phyloP scores from a whole-genome alignment of 805 yeast species.

The Schwanniomyces yamadae region DNA sequence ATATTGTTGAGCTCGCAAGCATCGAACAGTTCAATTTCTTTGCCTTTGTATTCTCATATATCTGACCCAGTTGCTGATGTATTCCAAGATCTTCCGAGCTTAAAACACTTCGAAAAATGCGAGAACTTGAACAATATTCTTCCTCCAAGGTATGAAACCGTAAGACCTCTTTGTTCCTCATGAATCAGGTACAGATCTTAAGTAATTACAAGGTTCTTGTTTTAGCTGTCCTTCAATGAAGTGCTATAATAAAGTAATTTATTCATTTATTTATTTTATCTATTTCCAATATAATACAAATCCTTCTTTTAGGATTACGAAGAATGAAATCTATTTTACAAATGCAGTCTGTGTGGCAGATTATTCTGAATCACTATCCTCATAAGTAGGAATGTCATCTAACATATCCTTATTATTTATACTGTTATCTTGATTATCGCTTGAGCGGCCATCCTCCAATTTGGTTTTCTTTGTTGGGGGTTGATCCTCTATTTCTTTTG shows the following conservation, averaged over 20 bases:
- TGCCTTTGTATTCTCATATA: constrained; percentile 11
- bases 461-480: constrained; percentile 12
- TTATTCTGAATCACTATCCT: constrained; percentile 36
- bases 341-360: not conserved
- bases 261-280: too few relatives aligned
- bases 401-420: constrained; percentile 17
- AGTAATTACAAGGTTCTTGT: too few relatives aligned
- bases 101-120: not conserved
- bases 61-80: not conserved
- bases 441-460: constrained; percentile 6
- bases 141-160: constrained; percentile 2
- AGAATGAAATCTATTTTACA: constrained; percentile 3
- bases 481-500: constrained; percentile 3
- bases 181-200: not conserved
- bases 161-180: not conserved
- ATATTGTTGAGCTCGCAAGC: constrained; percentile 11
- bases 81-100: too few relatives aligned
- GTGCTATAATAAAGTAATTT: too few relatives aligned
- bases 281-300: too few relatives aligned
- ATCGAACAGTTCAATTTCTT: constrained; percentile 10
- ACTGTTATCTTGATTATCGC: not conserved
- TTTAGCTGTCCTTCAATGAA: too few relatives aligned
- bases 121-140: not conserved
- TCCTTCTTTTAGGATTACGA: too few relatives aligned
- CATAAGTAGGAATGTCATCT: constrained; percentile 40